Evolutionary conservation across 495 filamentous ascomycete genomes (phyloP), one percentile per base, ranked within the genome.

Genomic region (Bacidia gigantensis): DNA sequence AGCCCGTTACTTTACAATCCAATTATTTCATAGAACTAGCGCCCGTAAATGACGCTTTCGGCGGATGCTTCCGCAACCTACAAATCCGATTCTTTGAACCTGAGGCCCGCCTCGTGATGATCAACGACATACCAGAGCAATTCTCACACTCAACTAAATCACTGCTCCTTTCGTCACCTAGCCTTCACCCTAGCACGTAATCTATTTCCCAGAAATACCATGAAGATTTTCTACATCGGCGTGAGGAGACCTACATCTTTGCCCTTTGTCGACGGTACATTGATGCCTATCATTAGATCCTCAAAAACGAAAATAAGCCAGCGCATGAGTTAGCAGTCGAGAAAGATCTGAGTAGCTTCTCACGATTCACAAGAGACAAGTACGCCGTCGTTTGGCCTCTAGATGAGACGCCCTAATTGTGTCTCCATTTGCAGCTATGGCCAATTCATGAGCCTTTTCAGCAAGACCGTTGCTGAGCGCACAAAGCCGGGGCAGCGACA

Each of bases 171-270:
- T 22, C 11, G 23, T 46, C 22, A n/a, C 26, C 3, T 10, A 21
- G 44, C 14, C 44, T 9, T 22, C 44, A 17, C 3, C 3, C 26
- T 25, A 14, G 22, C 20, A 26, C 3, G 14, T 10, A 22, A 26
- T 39, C 46, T 11, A 1, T 14, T 14, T 14, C 14, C 29, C 14
- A 35, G 7, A 7, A 14, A 23, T 71, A 80, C 53, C 66, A 95
- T 96, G 90, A 95, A 94, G 79, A 72, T 97, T 61, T 78, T 84
- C 70, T 95, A 94, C 70, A 86, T 94, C 60, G 89, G 88, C 53
- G 89, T 94, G 81, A 55, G 81, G 67, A 20, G 32, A 26, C 41
- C 20, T 44, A 56, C 35, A 49, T 57, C 50, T 32, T 26, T 11
- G n/a, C 35, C 20, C 41, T 44, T 18, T 35, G 26, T 53, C 26